These are phyloP conservation scores for Scenedesmus sp. DNA, from an alignment of 163 green algal species.

Conservation along the genomic window DNA sequence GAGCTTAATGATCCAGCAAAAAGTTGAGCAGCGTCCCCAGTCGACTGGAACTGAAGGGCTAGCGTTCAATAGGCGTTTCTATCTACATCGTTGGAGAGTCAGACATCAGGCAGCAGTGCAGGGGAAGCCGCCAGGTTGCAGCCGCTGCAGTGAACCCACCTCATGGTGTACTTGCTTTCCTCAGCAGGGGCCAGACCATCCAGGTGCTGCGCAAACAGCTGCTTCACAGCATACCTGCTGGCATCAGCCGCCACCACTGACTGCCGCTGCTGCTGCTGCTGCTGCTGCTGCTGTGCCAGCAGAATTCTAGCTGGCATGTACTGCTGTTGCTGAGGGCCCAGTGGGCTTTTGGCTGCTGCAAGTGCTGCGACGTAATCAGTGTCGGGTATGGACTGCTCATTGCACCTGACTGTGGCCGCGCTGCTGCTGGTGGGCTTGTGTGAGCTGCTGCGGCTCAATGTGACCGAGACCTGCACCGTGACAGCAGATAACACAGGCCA, in stretches of 20 bases:
- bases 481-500: neutral
- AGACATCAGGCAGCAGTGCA: too few species aligned
- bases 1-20: too few species aligned
- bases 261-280: neutral
- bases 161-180: constrained; percentile 78
- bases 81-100: too few species aligned
- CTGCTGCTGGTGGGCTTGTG: neutral
- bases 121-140: too few species aligned
- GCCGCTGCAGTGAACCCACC: constrained; percentile 28
- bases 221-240: neutral
- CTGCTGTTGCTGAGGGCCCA: neutral
- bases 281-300: constrained; percentile 3
- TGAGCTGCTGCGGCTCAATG: neutral
- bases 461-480: neutral
- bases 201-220: constrained; percentile 31
- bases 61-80: too few species aligned
- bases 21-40: too few species aligned
- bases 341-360: neutral
- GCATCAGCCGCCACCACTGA: neutral
- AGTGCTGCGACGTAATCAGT: neutral
- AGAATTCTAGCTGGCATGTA: neutral
- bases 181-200: constrained; percentile 70
- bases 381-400: neutral
- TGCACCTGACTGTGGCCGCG: neutral
- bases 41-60: too few species aligned